Base-by-base conservation (phyloP, 1,284 basidiomycete genomes). In the Heterobasidion occidentale region DNA sequence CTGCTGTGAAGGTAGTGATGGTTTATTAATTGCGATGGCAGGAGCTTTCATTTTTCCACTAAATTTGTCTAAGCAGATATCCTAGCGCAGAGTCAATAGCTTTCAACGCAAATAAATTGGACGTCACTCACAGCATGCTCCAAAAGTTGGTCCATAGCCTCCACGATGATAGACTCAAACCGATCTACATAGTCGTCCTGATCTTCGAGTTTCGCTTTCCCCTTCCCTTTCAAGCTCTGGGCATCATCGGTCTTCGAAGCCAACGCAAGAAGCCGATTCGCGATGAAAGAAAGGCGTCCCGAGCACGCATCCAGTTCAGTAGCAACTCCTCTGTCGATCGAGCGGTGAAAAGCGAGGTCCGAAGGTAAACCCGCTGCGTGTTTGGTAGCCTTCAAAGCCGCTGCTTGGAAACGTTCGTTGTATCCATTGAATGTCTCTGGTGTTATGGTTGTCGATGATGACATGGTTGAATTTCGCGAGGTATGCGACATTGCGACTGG, bases 341-440 rank as follows among this genome's bases (percentile, higher is more conserved):
- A 90, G 45, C 90, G 84, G 70, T 96, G 89, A 69, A 95, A 96
- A 48, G 78, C 72, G 58, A 96, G 73, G 70, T 95, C 93, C 9
- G 71, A 55, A 12, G 88, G 87, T 7, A 90, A 71, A 1, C 72
- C 71, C 5, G 78, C 79, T 1, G 86, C 78, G 54, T 77, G 72
- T 58, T 81, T 78, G 3, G 85, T 88, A 5, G 84, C 75, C 52
- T 78, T 77, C 15, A 90, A 75, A 1, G 83, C 84, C 15, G 75
- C 68, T 0, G 70, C 69, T 65, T 89, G 88, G 2, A 88, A 66
- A 38, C 74, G 64, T 7, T 74, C 65, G 60, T 86, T 79, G 61
- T 74, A 78, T 14, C 64, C 62, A 57, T 72, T 58, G 57, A 80
- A 80, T 12, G 52, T 46, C 2, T 14, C 49, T 34, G 20, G 7